phyloP scores from a whole-genome alignment of 106 monocot species.

The Platanthera guangdongensis region DNA sequence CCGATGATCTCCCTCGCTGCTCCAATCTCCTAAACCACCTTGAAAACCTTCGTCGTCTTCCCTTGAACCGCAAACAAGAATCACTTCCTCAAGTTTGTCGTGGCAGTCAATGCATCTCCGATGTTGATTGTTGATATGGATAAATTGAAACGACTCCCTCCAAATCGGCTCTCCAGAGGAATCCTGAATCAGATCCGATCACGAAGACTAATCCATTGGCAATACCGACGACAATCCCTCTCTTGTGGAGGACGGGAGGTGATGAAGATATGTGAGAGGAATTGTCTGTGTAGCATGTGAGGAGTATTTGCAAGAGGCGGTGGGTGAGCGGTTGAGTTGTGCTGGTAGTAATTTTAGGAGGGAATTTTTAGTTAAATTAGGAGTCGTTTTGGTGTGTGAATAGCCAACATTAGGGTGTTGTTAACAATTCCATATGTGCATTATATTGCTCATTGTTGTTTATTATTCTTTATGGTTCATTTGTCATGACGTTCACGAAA shows the following conservation, averaged over 20 bases:
- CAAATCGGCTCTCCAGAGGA: conserved; percentile 36
- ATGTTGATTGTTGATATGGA: conserved; percentile 24
- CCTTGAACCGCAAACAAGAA: conserved; percentile 49
- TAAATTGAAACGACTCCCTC: conserved; percentile 26
- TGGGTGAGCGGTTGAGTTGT: no score
- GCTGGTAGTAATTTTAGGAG: no score
- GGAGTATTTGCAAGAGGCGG: no score
- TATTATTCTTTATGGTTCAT: no score
- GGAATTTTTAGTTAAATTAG: no score
- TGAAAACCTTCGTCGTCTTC: conserved; percentile 32
- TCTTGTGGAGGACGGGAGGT: conserved; percentile 16
- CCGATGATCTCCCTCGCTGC: conserved; percentile 23
- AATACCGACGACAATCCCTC: conserved; percentile 32
- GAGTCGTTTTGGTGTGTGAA: no score
- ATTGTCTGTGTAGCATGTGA: no score
- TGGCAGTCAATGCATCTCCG: conserved; percentile 20
- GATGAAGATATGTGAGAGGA: no score
- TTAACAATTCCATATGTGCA: no score
- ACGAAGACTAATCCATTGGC: conserved; percentile 39
- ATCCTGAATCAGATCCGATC: conserved; percentile 11
- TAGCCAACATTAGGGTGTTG: no score
- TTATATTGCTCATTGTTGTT: no score
- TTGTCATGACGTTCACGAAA: no score
- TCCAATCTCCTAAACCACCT: conserved; percentile 56
- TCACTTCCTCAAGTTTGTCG: conserved; percentile 36